Percentiles rank a stretch among this genome's conserved stretches.
Conservation (phyloP, 2,329 filamentous ascomycete species). For the Colletotrichum spinosum region DNA sequence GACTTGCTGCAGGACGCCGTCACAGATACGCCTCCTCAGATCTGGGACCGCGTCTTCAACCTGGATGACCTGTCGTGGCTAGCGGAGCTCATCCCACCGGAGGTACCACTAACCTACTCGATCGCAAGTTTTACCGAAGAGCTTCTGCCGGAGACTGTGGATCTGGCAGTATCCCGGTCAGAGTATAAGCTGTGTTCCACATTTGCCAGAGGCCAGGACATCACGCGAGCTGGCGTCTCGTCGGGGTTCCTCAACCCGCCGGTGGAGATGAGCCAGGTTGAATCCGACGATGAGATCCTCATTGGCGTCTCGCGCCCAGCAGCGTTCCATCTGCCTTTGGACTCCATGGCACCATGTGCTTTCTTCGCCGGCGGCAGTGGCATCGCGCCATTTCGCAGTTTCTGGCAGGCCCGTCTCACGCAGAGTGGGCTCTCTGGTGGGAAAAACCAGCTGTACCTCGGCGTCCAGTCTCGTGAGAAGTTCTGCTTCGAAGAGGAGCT, state of each 20-base stretch:
- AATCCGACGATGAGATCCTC: constrained; percentile 60
- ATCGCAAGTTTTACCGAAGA: constrained; percentile 64
- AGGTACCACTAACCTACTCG: constrained; percentile 65
- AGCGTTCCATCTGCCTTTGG: constrained; percentile 63
- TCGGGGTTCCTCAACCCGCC: constrained; percentile 65
- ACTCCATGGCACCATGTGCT: constrained; percentile 61
- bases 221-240: constrained; percentile 58
- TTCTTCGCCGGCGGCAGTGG: constrained; percentile 66
- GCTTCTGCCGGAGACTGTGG: constrained; percentile 61
- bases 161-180: constrained; percentile 63
- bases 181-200: constrained; percentile 61
- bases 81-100: constrained; percentile 57
- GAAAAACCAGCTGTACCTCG: constrained; percentile 61
- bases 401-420: constrained; percentile 61
- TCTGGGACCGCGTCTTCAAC: constrained; percentile 64
- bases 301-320: constrained; percentile 64
- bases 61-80: constrained; percentile 59
- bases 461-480: constrained; percentile 64
- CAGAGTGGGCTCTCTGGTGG: constrained; percentile 50
- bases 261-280: constrained; percentile 50
- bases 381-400: constrained; percentile 65
- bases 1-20: constrained; percentile 62
- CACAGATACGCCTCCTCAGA: constrained; percentile 57
- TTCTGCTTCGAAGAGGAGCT: constrained; percentile 63
- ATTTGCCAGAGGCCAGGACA: constrained; percentile 48